phyloP scores from a whole-genome alignment of 768 basidiomycete genomes.

The Tricholoma furcatifolium region DNA sequence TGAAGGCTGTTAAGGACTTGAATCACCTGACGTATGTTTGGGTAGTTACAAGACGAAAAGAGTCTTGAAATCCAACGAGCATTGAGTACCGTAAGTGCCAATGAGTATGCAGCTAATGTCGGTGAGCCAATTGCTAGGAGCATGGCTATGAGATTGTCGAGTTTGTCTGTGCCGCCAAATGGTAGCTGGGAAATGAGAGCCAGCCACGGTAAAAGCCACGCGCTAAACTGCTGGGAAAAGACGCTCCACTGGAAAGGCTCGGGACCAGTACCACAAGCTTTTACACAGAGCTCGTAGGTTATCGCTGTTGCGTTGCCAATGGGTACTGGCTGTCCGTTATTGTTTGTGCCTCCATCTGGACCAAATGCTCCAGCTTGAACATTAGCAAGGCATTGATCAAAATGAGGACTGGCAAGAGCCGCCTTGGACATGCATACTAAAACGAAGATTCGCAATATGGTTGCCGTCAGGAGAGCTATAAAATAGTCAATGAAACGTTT shows the following conservation, averaged over 20 bases:
- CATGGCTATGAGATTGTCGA: constrained; percentile 41
- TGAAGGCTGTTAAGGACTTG: constrained; percentile 38
- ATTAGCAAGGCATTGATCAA: constrained; percentile 20
- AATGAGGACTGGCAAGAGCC: constrained; percentile 11
- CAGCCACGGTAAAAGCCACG: constrained; percentile 50
- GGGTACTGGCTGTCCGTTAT: constrained; percentile 22
- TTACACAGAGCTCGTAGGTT: constrained; percentile 28
- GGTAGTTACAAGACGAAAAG: constrained; percentile 28
- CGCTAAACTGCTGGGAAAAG: constrained; percentile 37
- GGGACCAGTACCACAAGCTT: constrained; percentile 23
- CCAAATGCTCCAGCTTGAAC: constrained; percentile 13
- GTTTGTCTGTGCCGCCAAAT: constrained; percentile 37
- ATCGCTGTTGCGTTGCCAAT: constrained; percentile 25
- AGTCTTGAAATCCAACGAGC: constrained; percentile 38
- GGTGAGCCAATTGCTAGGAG: constrained; percentile 46
- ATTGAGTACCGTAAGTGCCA: constrained; percentile 42
- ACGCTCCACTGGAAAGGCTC: constrained; percentile 29
- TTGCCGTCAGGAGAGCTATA: no score
- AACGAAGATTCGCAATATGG: neutral
- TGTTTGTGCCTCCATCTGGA: constrained; percentile 20
- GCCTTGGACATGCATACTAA: neutral
- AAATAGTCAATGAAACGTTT: no score
- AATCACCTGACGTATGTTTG: constrained; percentile 28
- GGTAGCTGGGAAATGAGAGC: constrained; percentile 50
- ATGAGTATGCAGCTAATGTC: constrained; percentile 42